phyloP scores from a whole-genome alignment of 345 rosid genomes.

The Xanthoceras sorbifolium region DNA sequence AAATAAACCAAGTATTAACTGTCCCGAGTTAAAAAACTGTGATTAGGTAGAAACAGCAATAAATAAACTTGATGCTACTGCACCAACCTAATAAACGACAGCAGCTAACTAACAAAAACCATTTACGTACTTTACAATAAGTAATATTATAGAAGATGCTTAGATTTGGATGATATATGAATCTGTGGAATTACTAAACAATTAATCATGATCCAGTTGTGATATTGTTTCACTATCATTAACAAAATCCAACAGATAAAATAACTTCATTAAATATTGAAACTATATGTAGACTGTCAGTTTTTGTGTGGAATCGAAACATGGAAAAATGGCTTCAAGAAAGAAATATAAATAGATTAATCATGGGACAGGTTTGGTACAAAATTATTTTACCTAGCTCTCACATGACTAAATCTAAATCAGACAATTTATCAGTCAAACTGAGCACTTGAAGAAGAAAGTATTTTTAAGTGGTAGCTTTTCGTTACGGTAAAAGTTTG shows the following conservation, averaged over 20 bases:
- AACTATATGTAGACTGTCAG: background rate
- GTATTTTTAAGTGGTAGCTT: too few species aligned
- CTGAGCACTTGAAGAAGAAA: too few species aligned
- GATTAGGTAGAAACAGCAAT: background rate
- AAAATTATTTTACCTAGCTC: background rate
- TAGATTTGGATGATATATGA: background rate
- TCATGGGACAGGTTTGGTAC: background rate
- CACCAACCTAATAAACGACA: background rate
- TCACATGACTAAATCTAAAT: background rate
- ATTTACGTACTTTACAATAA: background rate
- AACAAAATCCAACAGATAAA: background rate
- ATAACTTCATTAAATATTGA: background rate
- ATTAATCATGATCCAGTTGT: background rate
- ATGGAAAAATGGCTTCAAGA: background rate
- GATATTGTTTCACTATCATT: background rate
- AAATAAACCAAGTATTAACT: background rate
- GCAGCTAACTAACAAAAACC: background rate
- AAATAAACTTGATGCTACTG: background rate
- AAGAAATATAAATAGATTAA: background rate
- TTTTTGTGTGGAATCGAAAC: constrained; percentile 1
- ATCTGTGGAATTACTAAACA: background rate
- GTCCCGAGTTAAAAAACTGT: background rate
- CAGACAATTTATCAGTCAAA: constrained; percentile 5
- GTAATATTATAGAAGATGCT: background rate
- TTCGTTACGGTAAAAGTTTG: too few species aligned